Base-by-base conservation (phyloP, 352 stramenopile genomes). In the Globisporangium spinosum region DNA sequence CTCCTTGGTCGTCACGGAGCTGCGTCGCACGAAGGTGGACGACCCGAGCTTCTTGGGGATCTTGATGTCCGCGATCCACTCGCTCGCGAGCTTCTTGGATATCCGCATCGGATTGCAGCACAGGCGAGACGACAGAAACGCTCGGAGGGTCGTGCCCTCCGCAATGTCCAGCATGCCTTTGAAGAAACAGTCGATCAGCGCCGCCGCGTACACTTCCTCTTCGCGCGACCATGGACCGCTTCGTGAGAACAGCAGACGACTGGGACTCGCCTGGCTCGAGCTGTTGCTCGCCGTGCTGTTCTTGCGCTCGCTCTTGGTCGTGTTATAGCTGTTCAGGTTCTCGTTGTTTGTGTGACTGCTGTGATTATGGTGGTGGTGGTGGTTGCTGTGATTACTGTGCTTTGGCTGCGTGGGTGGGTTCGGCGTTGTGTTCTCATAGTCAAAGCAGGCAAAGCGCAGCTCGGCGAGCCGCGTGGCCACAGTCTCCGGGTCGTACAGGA, bases 101-200 rank as follows among this genome's bases (percentile, higher is more conserved):
- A 91, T 81, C 20, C 84, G 78, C 82, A 90, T 92, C 17, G 84
- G 84, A 55, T 90, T 92, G 68, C 84, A 92, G 55, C 79, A 78
- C 61, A 92, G 73, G 4, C 82, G 77, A 5, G 78, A 74, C 22
- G 84, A 80, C 23, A 92, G 67, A 65, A 89, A 89, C 45, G 79
- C 78, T 55, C 84, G 77, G 53, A 92, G 75, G 25, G 82, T 92
- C 51, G 82, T 90, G 62, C 84, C 82, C 62, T 90, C 78, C 0
- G 76, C 59, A 57, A 90, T 74, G 58, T 87, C 73, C 32, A 92
- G 72, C 40, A 80, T 65, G 23, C 84, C 84, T 23, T 87, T 86
- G 68, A 90, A 89, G 65, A 91, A 90, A 32, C 62, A 78, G 58
- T 89, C 81, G 54, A 89, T 93, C 27, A 90, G 70, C 32, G 76